phyloP scores from a whole-genome alignment of 371 early-diverging fungal species.

The Dipsacomyces acuminosporus region DNA sequence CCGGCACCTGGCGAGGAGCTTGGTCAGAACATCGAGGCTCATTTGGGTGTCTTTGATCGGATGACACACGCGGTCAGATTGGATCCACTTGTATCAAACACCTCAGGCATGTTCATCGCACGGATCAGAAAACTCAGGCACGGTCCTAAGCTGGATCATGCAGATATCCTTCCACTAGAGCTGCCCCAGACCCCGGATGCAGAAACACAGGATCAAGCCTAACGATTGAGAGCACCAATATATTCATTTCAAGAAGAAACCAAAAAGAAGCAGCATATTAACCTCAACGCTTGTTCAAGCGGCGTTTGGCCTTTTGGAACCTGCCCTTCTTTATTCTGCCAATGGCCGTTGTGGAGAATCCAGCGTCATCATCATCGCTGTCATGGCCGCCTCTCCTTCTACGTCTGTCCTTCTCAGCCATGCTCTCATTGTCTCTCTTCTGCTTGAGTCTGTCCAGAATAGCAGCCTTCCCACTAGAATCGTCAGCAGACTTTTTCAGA shows the following conservation, averaged over 20 bases:
- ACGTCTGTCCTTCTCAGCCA: slow-evolving; percentile 31
- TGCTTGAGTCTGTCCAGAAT: slow-evolving; percentile 29
- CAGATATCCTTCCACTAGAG: too few species aligned
- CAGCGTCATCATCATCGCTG: slow-evolving; percentile 15
- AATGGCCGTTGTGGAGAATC: slow-evolving; percentile 1
- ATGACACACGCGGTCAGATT: slow-evolving; percentile 39
- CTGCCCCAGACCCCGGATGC: background rate
- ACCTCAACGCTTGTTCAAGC: background rate
- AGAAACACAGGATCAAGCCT: background rate
- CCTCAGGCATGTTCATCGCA: slow-evolving; percentile 64
- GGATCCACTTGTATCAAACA: slow-evolving; percentile 51
- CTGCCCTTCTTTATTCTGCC: slow-evolving; percentile 11
- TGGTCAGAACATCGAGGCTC: slow-evolving; percentile 25
- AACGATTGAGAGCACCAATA: background rate
- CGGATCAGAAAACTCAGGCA: slow-evolving; percentile 46
- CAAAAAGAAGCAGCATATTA: background rate
- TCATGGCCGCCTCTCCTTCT: slow-evolving; percentile 14
- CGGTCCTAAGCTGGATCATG: too few species aligned
- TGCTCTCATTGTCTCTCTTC: slow-evolving; percentile 31
- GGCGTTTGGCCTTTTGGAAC: slow-evolving; percentile 26
- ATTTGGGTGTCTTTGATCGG: slow-evolving; percentile 45
- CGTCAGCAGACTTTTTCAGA: slow-evolving; percentile 14
- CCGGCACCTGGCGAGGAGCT: slow-evolving; percentile 19
- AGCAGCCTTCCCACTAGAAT: slow-evolving; percentile 15
- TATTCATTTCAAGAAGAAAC: background rate